Evolutionary conservation across 2,329 filamentous ascomycete species (phyloP).

Genomic region (Bipolaris bicolor): DNA sequence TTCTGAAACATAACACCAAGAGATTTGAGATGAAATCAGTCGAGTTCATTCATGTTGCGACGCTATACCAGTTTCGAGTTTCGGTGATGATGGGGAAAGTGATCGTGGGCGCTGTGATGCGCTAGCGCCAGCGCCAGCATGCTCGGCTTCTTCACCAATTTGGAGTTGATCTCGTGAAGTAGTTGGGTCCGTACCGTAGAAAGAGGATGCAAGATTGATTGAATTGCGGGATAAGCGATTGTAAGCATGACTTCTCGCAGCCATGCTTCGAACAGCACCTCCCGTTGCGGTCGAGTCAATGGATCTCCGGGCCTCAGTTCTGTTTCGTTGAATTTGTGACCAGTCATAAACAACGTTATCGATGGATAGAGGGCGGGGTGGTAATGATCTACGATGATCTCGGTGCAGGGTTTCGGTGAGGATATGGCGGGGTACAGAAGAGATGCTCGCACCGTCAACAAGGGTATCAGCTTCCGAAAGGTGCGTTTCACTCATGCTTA

Average conservation of each 20-base stretch:
- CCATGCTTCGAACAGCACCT: constrained; percentile 10
- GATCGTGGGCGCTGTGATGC: neutral
- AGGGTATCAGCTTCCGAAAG: constrained; percentile 18
- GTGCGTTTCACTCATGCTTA: constrained; percentile 19
- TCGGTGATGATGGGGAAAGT: neutral
- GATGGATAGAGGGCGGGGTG: constrained; percentile 14
- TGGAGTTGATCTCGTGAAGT: constrained; percentile 1
- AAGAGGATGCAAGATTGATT: neutral
- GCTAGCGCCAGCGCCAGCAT: neutral
- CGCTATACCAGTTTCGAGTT: neutral
- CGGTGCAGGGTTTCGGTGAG: constrained; percentile 7
- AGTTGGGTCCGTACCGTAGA: constrained; percentile 4
- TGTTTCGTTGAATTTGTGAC: constrained; percentile 11
- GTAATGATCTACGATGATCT: constrained; percentile 8
- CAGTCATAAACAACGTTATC: constrained; percentile 7
- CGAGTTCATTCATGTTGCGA: neutral
- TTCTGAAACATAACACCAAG: neutral
- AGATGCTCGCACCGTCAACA: constrained; percentile 9
- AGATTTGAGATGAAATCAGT: neutral
- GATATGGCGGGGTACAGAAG: constrained; percentile 5
- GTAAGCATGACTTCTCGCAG: constrained; percentile 1
- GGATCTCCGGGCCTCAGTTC: constrained; percentile 14
- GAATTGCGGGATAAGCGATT: constrained; percentile 11
- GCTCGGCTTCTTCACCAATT: neutral
- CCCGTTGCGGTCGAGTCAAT: constrained; percentile 12